These are phyloP conservation scores for Coemansia sp. DNA, from an alignment of 192 early-diverging fungal species.

Conservation along the genomic window DNA sequence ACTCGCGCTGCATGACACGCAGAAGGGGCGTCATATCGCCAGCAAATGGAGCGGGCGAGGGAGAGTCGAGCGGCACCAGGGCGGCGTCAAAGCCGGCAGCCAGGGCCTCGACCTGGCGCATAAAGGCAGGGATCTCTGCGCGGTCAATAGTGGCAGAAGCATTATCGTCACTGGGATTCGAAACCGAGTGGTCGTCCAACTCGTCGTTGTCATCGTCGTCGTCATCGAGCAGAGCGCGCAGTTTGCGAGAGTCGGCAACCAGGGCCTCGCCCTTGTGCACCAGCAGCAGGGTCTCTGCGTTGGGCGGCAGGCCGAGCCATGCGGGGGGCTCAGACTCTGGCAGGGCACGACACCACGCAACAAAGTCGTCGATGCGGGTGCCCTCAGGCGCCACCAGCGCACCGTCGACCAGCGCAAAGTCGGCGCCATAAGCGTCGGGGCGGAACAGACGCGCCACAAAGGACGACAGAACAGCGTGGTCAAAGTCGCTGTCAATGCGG, in stretches of 20 bases:
- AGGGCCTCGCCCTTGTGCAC: conserved; percentile 74
- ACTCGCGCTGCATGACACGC: conserved; percentile 83
- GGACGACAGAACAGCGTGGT: conserved; percentile 79
- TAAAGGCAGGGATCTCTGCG: conserved; percentile 64
- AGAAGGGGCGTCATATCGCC: conserved; percentile 61
- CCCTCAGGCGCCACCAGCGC: conserved; percentile 75
- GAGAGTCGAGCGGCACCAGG: conserved; percentile 47
- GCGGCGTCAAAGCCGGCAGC: conserved; percentile 58
- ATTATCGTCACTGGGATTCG: neutral
- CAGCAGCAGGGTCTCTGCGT: conserved; percentile 89
- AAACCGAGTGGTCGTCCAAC: neutral
- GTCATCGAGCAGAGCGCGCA: conserved; percentile 77
- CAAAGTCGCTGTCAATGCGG: conserved; percentile 89
- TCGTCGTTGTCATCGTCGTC: conserved; percentile 59
- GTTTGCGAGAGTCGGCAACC: conserved; percentile 80
- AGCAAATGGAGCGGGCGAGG: neutral
- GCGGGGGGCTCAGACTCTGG: conserved; percentile 93
- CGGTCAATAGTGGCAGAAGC: conserved; percentile 39
- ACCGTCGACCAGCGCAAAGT: conserved; percentile 71
- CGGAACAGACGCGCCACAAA: conserved; percentile 84
- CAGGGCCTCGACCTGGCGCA: conserved; percentile 60
- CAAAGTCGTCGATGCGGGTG: conserved; percentile 76
- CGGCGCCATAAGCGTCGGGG: conserved; percentile 72
- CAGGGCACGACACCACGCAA: conserved; percentile 82
- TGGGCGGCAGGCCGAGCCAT: conserved; percentile 93